phyloP scores from a whole-genome alignment of 2,329 filamentous ascomycete species.

The Chlorencoelia australis region DNA sequence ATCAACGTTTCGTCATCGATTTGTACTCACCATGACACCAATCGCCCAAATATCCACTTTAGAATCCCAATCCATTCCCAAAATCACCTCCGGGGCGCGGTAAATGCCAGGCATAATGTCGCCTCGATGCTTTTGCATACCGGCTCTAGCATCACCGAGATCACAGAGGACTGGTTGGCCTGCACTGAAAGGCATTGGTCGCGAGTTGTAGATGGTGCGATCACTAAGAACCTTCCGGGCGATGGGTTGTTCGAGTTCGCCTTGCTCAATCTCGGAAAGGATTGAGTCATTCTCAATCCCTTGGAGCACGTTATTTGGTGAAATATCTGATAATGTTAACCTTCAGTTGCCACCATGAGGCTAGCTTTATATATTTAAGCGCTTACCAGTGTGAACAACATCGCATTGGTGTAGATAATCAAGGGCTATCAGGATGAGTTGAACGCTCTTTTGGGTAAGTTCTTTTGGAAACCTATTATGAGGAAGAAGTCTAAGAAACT shows the following conservation, averaged over 20 bases:
- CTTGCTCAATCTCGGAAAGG: constrained; percentile 30
- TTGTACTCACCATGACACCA: constrained; percentile 36
- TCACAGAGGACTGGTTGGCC: constrained; percentile 37
- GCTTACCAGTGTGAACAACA: constrained; percentile 36
- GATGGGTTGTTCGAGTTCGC: constrained; percentile 31
- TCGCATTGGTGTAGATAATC: constrained; percentile 39
- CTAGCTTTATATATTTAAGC: constrained; percentile 1
- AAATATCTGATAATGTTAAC: constrained; percentile 29
- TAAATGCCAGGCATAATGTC: constrained; percentile 34
- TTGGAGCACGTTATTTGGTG: constrained; percentile 38
- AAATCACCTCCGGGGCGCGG: constrained; percentile 37
- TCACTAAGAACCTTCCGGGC: constrained; percentile 34
- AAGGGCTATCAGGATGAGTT: constrained; percentile 33
- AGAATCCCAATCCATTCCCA: constrained; percentile 36
- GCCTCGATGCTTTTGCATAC: constrained; percentile 27
- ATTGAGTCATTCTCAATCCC: constrained; percentile 29
- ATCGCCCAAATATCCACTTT: constrained; percentile 43
- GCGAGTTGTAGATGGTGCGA: constrained; percentile 34
- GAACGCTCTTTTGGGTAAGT: constrained; percentile 29
- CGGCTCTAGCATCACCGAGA: constrained; percentile 36
- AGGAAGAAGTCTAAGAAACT: constrained; percentile 33
- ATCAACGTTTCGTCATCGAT: constrained; percentile 7
- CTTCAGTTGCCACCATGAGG: constrained; percentile 7
- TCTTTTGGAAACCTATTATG: constrained; percentile 27
- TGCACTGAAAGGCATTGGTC: constrained; percentile 24